phyloP scores from a whole-genome alignment of 1,284 basidiomycete species.

The Coniferiporia sulphurascens region DNA sequence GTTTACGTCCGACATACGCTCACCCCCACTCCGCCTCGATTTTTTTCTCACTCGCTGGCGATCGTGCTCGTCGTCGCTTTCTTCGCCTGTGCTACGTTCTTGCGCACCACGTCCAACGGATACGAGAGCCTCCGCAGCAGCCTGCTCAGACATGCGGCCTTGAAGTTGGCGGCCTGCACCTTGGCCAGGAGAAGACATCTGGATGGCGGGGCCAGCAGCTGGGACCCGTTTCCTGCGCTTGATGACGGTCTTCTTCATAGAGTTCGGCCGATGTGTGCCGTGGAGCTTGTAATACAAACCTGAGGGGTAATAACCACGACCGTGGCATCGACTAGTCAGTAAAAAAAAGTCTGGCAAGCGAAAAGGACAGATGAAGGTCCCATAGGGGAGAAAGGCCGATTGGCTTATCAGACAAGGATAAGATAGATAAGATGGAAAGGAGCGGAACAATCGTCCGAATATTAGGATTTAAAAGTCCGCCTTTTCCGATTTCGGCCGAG shows the following conservation, averaged over 20 bases:
- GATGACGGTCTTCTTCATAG: conserved; percentile 99
- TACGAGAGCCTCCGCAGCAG: conserved; percentile 78
- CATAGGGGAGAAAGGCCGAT: neutral
- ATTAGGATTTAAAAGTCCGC: conserved; percentile 6
- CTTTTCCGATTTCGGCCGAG: conserved; percentile 8
- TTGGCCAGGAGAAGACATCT: conserved; percentile 13
- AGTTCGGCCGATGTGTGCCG: conserved; percentile 93
- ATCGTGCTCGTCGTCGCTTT: conserved; percentile 50
- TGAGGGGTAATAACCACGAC: conserved; percentile 30
- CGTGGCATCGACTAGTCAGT: conserved; percentile 24
- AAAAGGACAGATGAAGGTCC: conserved; percentile 18
- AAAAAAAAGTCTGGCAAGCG: conserved; percentile 4
- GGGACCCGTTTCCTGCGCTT: conserved; percentile 96
- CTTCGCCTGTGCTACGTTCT: conserved; percentile 43
- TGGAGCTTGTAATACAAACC: conserved; percentile 98
- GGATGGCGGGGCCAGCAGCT: conserved; percentile 48
- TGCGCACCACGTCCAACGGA: conserved; percentile 60
- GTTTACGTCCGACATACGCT: conserved; percentile 26
- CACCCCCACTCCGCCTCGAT: conserved; percentile 31
- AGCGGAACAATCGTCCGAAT: neutral
- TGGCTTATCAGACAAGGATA: conserved; percentile 23
- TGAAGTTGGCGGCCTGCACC: conserved; percentile 14
- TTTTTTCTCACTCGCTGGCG: conserved; percentile 54
- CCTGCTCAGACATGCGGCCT: conserved; percentile 72
- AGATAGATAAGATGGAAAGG: conserved; percentile 17